Evolutionary conservation across 768 basidiomycete genomes (phyloP).

Genomic region (Dacryopinax spathularia): DNA sequence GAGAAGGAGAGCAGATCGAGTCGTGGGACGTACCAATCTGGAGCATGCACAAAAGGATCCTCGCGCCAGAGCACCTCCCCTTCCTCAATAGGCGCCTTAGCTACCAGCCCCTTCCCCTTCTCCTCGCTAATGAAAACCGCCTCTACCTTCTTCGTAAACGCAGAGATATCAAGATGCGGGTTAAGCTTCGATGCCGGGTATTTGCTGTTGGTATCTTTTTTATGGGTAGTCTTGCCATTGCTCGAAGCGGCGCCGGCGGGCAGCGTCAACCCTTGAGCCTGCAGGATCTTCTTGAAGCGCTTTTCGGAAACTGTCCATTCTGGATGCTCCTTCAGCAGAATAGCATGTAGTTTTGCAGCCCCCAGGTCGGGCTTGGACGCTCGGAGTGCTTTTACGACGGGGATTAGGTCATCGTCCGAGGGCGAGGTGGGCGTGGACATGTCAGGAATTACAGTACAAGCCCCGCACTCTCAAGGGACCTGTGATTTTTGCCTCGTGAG

Average conservation of each 20-base stretch:
- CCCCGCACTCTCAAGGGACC: not conserved
- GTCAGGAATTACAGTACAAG: constrained; percentile 2
- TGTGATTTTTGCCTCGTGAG: too few relatives aligned
- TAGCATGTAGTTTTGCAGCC: constrained; percentile 52
- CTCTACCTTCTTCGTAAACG: constrained; percentile 49
- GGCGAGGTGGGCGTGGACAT: constrained; percentile 25
- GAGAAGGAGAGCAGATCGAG: constrained; percentile 1
- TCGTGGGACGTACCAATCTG: constrained; percentile 47
- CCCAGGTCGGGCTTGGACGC: constrained; percentile 48
- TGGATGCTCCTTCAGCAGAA: constrained; percentile 44
- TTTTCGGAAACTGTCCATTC: constrained; percentile 77
- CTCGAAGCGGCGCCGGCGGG: constrained; percentile 1
- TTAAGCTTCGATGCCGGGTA: constrained; percentile 55
- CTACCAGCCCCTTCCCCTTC: constrained; percentile 77
- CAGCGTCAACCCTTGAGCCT: constrained; percentile 39
- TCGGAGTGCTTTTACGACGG: constrained; percentile 42
- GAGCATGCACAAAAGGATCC: constrained; percentile 24
- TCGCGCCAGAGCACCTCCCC: constrained; percentile 77
- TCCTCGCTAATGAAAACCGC: constrained; percentile 52
- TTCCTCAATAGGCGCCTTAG: constrained; percentile 46
- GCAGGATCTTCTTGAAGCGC: constrained; percentile 56
- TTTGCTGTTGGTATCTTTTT: constrained; percentile 11
- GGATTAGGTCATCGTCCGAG: constrained; percentile 46
- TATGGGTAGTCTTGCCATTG: constrained; percentile 11
- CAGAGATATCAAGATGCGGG: constrained; percentile 43